These are phyloP conservation scores for Articulospora tetracladia DNA, from an alignment of 495 filamentous ascomycete genomes.

Conservation along the genomic window DNA sequence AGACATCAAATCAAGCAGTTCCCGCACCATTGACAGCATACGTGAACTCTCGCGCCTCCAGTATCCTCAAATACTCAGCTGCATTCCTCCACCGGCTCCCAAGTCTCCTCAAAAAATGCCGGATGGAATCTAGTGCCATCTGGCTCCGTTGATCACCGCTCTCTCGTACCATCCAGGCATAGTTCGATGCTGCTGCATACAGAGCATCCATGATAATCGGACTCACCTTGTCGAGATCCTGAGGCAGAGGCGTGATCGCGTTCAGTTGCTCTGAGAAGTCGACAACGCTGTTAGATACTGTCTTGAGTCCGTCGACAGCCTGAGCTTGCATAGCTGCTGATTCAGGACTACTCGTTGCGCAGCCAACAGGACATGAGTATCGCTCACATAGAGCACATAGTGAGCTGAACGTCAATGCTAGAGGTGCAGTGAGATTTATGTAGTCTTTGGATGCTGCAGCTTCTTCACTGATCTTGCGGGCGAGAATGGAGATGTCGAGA, in stretches of 20 bases:
- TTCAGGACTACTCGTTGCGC: background rate
- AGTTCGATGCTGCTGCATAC: conserved; percentile 33
- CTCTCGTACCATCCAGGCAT: conserved; percentile 32
- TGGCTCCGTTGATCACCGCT: conserved; percentile 21
- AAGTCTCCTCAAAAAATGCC: conserved; percentile 25
- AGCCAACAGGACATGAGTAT: conserved; percentile 20
- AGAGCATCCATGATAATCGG: conserved; percentile 33
- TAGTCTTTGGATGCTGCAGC: conserved; percentile 6
- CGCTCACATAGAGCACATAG: conserved; percentile 23
- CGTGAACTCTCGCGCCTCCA: conserved; percentile 30
- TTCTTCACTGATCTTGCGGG: conserved; percentile 17
- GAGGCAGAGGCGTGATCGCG: background rate
- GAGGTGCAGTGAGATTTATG: conserved; percentile 9
- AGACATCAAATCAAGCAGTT: background rate
- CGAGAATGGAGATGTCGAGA: conserved; percentile 20
- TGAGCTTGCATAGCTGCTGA: conserved; percentile 17
- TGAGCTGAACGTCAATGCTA: conserved; percentile 14
- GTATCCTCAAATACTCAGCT: conserved; percentile 24
- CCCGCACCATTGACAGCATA: conserved; percentile 18
- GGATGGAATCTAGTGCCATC: conserved; percentile 26
- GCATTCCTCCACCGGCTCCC: conserved; percentile 34
- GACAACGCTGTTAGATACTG: conserved; percentile 19
- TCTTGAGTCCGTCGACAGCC: conserved; percentile 27
- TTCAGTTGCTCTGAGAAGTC: conserved; percentile 21
- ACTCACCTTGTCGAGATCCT: conserved; percentile 24